phyloP scores from a whole-genome alignment of 2,329 filamentous ascomycete species.

The Cladosporium sp. region DNA sequence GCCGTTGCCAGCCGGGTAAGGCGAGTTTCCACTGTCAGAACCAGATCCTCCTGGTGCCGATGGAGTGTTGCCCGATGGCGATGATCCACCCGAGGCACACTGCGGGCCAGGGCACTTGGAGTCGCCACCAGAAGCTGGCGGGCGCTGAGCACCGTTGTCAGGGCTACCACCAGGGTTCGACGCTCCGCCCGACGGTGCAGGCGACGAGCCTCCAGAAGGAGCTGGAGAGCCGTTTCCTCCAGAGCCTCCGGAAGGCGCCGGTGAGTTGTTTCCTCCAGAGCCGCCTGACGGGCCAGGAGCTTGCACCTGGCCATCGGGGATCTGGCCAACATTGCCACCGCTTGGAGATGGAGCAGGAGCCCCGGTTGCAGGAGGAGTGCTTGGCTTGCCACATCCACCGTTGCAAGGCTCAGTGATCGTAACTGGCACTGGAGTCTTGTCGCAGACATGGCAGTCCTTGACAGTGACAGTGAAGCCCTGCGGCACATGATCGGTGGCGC shows the following conservation, averaged over 20 bases:
- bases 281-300: conserved; percentile 17
- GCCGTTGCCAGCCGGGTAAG: conserved; percentile 9
- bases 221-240: neutral
- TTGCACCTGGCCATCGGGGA: conserved; percentile 17
- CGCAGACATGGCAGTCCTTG: conserved; percentile 31
- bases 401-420: conserved; percentile 36
- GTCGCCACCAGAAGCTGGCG: conserved; percentile 11
- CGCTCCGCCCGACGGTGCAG: conserved; percentile 12
- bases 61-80: neutral
- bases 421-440: conserved; percentile 26
- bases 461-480: conserved; percentile 33
- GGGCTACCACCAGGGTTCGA: conserved; percentile 10
- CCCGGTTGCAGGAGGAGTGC: conserved; percentile 9
- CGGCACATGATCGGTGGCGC: conserved; percentile 30
- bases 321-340: conserved; percentile 14
- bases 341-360: conserved; percentile 8
- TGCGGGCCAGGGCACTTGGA: conserved; percentile 24
- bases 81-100: conserved; percentile 13
- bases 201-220: neutral
- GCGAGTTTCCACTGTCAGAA: neutral
- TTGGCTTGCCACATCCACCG: conserved; percentile 18
- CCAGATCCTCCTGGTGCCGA: conserved; percentile 1
- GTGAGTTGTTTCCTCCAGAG: conserved; percentile 7
- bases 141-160: conserved; percentile 2
- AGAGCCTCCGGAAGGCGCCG: conserved; percentile 9